A percentile compares a stretch with the other conserved stretches of the same genome.
Conservation (phyloP, 2,329 filamentous ascomycete genomes). For the Phaeosphaeriaceae sp. region DNA sequence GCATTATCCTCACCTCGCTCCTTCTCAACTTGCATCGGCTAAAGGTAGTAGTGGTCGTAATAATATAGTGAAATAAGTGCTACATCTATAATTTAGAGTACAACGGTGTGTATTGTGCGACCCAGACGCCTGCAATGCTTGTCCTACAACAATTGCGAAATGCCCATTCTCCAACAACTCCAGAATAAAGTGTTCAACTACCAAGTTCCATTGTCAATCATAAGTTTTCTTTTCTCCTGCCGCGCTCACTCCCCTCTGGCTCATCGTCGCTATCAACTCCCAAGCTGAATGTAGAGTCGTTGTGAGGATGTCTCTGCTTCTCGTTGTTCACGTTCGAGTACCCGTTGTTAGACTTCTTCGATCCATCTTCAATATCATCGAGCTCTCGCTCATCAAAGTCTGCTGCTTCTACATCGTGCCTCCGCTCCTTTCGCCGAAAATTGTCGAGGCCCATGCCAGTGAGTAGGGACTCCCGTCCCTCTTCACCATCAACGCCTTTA, state of each 20-base stretch:
- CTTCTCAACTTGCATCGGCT: too few relatives aligned
- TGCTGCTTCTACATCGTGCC: conserved; percentile 64
- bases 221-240: conserved; percentile 38
- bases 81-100: not conserved
- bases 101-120: conserved; percentile 1
- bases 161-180: too few relatives aligned
- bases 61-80: not conserved
- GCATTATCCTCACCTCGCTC: not conserved
- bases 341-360: conserved; percentile 32
- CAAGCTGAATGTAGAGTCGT: conserved; percentile 54
- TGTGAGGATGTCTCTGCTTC: conserved; percentile 40
- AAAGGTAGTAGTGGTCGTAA: too few relatives aligned
- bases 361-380: conserved; percentile 56
- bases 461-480: conserved; percentile 53
- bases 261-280: conserved; percentile 54
- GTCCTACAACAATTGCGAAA: conserved; percentile 7
- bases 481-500: conserved; percentile 50
- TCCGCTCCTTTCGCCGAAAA: conserved; percentile 51
- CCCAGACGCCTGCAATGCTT: conserved; percentile 20
- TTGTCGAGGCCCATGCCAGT: conserved; percentile 56
- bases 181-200: not conserved
- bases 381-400: conserved; percentile 68
- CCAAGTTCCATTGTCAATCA: conserved; percentile 4
- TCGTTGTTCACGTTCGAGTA: conserved; percentile 30
- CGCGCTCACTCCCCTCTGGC: conserved; percentile 41